These are phyloP conservation scores for Jatropha multifida DNA, from an alignment of 441 rosid species.

Conservation along the genomic window DNA sequence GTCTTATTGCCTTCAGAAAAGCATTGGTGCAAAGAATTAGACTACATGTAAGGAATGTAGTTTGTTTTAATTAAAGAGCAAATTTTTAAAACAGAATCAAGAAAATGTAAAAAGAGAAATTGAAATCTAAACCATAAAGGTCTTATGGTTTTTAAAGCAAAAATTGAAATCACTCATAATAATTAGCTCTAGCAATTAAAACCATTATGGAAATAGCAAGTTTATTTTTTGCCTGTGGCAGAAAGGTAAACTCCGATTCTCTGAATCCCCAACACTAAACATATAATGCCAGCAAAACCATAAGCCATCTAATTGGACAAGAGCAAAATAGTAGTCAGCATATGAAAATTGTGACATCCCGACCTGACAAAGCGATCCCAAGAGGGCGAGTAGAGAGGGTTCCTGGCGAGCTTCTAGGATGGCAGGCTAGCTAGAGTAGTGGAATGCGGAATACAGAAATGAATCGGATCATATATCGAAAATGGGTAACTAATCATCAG, in stretches of 20 bases:
- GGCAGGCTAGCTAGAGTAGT: no score
- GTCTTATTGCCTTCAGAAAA: slow-evolving; percentile 53
- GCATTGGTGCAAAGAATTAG: background rate
- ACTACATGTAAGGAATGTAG: background rate
- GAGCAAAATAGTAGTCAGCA: background rate
- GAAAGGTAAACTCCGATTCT: no score
- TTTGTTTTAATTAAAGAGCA: background rate
- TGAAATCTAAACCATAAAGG: background rate
- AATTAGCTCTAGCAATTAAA: background rate
- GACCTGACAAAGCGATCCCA: no score
- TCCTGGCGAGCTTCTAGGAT: no score
- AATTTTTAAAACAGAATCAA: background rate
- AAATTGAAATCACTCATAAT: background rate
- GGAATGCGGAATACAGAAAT: no score
- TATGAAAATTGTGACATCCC: background rate
- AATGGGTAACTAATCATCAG: no score
- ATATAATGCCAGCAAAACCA: background rate
- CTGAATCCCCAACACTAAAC: background rate
- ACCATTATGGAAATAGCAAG: background rate
- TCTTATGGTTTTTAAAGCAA: background rate
- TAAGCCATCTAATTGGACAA: background rate
- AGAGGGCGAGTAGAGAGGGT: no score
- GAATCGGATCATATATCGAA: no score
- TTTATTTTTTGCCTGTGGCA: background rate
- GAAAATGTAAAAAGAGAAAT: background rate